Evolutionary conservation across 2,329 filamentous ascomycete genomes (phyloP), one percentile per base, ranked within the genome.

Genomic region (Claviceps humidiphila): DNA sequence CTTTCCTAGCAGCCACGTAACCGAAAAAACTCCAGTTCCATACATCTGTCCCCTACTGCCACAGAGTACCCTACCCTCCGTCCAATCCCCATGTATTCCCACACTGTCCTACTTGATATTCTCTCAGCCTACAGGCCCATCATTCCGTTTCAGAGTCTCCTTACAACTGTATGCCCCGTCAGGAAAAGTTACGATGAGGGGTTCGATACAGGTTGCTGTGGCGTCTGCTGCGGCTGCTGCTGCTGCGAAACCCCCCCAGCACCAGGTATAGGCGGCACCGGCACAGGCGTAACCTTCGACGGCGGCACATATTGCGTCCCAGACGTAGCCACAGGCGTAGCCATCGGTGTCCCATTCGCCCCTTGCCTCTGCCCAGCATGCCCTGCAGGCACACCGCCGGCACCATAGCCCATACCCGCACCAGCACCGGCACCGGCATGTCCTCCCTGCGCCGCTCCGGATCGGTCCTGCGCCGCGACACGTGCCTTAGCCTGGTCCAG

Each of bases 401-500:
- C 58, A 4, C 63, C 64, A 8, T 69, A 57, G 0, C 69, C 67
- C 20, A 70, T 34, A 16, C 6, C 3, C 24, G 14, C 22, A 26
- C 24, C 42, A 13, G 24, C 16, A 16, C 43, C 43, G 7, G 30
- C 8, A 14, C 41, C 41, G 1, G 26, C 41, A 43, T 16, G 42
- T 20, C 42, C 42, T 16, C 30, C 30, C 30, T 67, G 20, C 67
- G 67, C n/a, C 63, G 22, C 67, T 67, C 30, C 69, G 66, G 55
- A 72, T 69, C 49, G 65, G 55, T 73, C 70, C 49, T 73, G 71
- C 0, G 72, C 71, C 16, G 71, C 71, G 14, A 71, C 69, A 26
- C 73, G 64, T 3, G 72, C 74, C 51, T 74, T 72, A 7, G 74
- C 73, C 60, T 77, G 74, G 50, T 77, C 74, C 60, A 75, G 64